Base-by-base conservation (phyloP, 441 rosid species). In the Geranium incanum region DNA sequence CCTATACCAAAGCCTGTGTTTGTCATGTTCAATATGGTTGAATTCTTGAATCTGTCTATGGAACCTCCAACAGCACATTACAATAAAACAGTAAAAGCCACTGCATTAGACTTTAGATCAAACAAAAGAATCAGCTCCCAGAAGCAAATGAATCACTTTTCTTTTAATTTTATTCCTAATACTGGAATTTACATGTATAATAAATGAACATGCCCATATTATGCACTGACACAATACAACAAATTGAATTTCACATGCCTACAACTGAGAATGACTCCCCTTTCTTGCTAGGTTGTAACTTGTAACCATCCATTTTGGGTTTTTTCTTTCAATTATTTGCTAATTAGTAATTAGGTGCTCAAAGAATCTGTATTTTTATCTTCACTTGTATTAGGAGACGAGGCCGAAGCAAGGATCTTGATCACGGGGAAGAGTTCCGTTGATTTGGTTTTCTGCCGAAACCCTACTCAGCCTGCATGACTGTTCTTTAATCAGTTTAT, bases 381-480 rank as follows among this genome's bases (percentile, higher is more conserved):
- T 41, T 41, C 48, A 41, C 48, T 41, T 41, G 48, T 41, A 41
- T 41, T 41, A 41, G 11, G 48, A 41, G 48, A 41, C 48, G 1
- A 41, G 48, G 11, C 48, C 9, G 11, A 41, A 41, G 48, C 48
- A 41, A 41, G 48, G 48, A 41, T 41, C 48, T 41, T 9, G 48
- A 41, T 41, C 48, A 41, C 11, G 48, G 48, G 7, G 48, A 41
- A 41, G 48, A 41, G 48, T 41, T 41, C 48, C 48, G 11, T 41
- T 41, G 9, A 41, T 41, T 6, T 41, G 48, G 9, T 41, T 41
- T 41, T 6, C 48, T 41, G 48, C 11, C 11, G 48, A 74, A 9
- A 71, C 18, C 55, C 66, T 75, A 62, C 43, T 67, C 5, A 83
- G 80, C 74, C 80, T 81, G n/a, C 80, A 73, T 12, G 87, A 84